A percentile compares a stretch with the other conserved stretches of the same genome.
phyloP scores from a whole-genome alignment of 768 basidiomycete species.

The Leucogyrophana mollusca region DNA sequence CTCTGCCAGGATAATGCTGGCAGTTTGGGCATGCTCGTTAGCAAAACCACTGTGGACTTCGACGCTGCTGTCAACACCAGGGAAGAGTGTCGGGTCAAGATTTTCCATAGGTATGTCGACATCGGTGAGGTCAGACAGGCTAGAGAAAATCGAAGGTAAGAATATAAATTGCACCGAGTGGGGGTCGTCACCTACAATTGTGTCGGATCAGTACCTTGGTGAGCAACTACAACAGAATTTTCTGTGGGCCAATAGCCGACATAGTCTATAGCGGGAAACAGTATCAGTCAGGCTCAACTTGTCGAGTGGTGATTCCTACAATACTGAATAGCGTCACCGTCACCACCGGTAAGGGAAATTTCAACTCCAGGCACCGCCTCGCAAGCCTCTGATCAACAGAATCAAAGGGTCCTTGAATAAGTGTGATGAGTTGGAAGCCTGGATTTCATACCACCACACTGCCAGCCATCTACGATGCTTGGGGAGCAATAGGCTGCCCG shows the following conservation, averaged over 20 bases:
- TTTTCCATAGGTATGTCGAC: slow-evolving; percentile 35
- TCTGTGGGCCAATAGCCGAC: slow-evolving; percentile 55
- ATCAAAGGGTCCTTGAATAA: background rate
- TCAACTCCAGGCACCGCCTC: slow-evolving; percentile 42
- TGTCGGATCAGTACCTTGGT: slow-evolving; percentile 60
- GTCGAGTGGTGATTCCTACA: slow-evolving; percentile 32
- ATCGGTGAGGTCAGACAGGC: slow-evolving; percentile 53
- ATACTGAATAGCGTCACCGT: slow-evolving; percentile 46
- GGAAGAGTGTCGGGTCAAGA: slow-evolving; percentile 51
- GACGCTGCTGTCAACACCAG: slow-evolving; percentile 44
- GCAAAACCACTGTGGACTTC: slow-evolving; percentile 56
- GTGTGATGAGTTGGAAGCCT: background rate
- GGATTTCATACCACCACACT: slow-evolving; percentile 40
- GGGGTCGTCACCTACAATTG: slow-evolving; percentile 39
- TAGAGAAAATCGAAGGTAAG: slow-evolving; percentile 15
- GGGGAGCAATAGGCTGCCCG: slow-evolving; percentile 54
- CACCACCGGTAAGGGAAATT: slow-evolving; percentile 42
- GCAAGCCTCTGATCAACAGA: slow-evolving; percentile 19
- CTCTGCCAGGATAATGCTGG: slow-evolving; percentile 40
- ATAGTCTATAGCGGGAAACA: slow-evolving; percentile 36
- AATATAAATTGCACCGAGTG: background rate
- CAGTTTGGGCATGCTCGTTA: slow-evolving; percentile 47
- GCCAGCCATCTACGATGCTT: slow-evolving; percentile 36
- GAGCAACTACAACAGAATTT: slow-evolving; percentile 55
- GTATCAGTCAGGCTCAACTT: background rate